Conservation (phyloP, 106 monocot species). For the Triglochin maritima region DNA sequence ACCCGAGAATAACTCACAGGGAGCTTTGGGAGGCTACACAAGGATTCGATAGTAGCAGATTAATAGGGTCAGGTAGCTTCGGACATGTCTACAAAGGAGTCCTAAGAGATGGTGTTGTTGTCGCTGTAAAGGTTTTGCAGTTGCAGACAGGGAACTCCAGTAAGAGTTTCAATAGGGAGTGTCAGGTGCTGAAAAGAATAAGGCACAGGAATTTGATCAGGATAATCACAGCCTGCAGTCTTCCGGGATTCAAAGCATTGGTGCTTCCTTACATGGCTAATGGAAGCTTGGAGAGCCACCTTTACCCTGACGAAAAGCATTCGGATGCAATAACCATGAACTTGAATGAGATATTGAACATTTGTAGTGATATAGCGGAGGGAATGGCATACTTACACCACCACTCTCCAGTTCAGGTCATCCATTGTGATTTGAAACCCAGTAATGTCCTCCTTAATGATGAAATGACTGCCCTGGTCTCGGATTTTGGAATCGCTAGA, state of each 20-base stretch:
- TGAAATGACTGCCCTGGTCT: constrained; percentile 65
- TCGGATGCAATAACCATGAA: constrained; percentile 1
- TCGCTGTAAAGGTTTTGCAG: constrained; percentile 75
- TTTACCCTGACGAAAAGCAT: constrained; percentile 14
- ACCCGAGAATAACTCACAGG: constrained; percentile 60
- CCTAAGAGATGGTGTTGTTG: constrained; percentile 25
- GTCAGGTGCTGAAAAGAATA: constrained; percentile 59
- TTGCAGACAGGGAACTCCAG: constrained; percentile 8
- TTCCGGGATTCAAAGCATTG: constrained; percentile 72
- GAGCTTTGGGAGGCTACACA: constrained; percentile 58
- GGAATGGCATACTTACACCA: constrained; percentile 89
- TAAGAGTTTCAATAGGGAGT: constrained; percentile 69
- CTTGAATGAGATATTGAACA: constrained; percentile 43
- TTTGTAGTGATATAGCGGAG: constrained; percentile 59
- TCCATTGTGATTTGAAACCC: constrained; percentile 94
- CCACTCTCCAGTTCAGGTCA: constrained; percentile 55
- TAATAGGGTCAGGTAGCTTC: constrained; percentile 66
- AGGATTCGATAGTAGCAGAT: constrained; percentile 43
- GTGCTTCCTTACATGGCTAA: constrained; percentile 83
- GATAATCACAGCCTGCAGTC: constrained; percentile 82
- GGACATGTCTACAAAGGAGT: constrained; percentile 67
- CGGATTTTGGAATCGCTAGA: constrained; percentile 79
- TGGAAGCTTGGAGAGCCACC: constrained; percentile 64
- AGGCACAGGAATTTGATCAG: constrained; percentile 77
- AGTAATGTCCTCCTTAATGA: constrained; percentile 90